Evolutionary conservation across 2,329 filamentous ascomycete genomes (phyloP).

Genomic region (Penicillium frequentans): DNA sequence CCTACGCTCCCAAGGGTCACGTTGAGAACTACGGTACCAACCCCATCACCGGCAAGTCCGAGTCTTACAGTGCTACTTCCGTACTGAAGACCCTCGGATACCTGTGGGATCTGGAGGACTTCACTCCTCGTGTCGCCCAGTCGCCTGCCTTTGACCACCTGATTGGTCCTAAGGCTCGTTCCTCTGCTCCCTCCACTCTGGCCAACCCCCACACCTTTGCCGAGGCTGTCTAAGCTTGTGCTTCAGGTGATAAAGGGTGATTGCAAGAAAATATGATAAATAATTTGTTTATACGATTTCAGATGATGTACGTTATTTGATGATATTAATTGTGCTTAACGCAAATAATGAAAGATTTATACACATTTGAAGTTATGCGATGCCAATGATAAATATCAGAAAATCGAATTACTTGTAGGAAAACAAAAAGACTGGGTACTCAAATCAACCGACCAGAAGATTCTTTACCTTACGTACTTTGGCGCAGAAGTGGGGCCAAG

Average conservation of each 20-base stretch:
- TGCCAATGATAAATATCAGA: neutral
- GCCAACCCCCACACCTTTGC: conserved; percentile 25
- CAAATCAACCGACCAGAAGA: too few species aligned
- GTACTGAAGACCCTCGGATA: conserved; percentile 33
- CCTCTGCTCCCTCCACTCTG: conserved; percentile 13
- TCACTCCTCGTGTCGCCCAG: conserved; percentile 29
- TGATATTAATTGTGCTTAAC: conserved; percentile 24
- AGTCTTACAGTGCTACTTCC: conserved; percentile 30
- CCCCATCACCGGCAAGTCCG: conserved; percentile 24
- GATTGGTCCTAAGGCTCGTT: conserved; percentile 19
- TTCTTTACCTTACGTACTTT: too few species aligned
- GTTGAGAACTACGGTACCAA: conserved; percentile 31
- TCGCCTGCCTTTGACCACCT: conserved; percentile 33
- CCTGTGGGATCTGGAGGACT: conserved; percentile 32
- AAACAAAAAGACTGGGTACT: too few species aligned
- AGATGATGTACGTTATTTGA: neutral
- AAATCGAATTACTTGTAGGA: neutral
- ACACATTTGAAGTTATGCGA: too few species aligned
- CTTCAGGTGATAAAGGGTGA: neutral
- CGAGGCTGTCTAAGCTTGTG: conserved; percentile 11
- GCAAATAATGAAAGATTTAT: conserved; percentile 31
- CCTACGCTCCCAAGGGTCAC: conserved; percentile 24
- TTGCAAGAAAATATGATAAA: neutral
- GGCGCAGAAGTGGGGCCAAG: too few species aligned
- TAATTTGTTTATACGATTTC: neutral